A percentile compares a stretch with the other conserved stretches of the same genome.
These are phyloP conservation scores for Aaosphaeria arxii DNA, from an alignment of 2,329 filamentous ascomycete species.

Conservation along the genomic window DNA sequence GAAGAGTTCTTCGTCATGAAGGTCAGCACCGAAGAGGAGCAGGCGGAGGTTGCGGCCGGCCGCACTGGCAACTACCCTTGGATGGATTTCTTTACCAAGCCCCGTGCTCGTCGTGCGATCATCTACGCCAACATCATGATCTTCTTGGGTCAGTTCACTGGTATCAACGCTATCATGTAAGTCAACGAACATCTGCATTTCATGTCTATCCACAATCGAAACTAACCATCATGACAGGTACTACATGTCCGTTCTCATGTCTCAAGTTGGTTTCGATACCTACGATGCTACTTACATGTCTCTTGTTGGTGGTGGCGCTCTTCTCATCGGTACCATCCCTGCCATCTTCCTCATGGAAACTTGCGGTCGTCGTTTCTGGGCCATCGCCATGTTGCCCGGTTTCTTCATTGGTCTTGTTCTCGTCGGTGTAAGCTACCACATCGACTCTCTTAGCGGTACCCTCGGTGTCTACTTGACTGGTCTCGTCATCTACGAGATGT, in stretches of 20 bases:
- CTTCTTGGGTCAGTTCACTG: constrained; percentile 70
- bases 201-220: neutral
- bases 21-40: constrained; percentile 56
- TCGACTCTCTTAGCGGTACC: constrained; percentile 47
- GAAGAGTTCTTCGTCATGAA: constrained; percentile 74
- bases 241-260: constrained; percentile 68
- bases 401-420: constrained; percentile 69
- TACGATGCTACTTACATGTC: constrained; percentile 70
- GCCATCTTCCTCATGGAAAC: constrained; percentile 70
- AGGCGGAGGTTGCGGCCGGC: constrained; percentile 50
- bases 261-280: constrained; percentile 63
- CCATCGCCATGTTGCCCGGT: constrained; percentile 66
- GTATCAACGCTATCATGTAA: constrained; percentile 64
- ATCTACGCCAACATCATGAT: constrained; percentile 70
- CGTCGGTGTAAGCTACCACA: constrained; percentile 63
- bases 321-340: constrained; percentile 66
- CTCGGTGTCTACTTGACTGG: constrained; percentile 63
- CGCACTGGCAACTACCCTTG: constrained; percentile 61
- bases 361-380: constrained; percentile 73
- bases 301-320: constrained; percentile 65
- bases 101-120: constrained; percentile 56
- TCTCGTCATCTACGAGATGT: constrained; percentile 48
- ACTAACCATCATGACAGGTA: constrained; percentile 49
- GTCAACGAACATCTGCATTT: neutral
- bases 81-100: constrained; percentile 71